These are phyloP conservation scores for Arthromyces matolae DNA, from an alignment of 768 basidiomycete genomes.

Conservation along the genomic window DNA sequence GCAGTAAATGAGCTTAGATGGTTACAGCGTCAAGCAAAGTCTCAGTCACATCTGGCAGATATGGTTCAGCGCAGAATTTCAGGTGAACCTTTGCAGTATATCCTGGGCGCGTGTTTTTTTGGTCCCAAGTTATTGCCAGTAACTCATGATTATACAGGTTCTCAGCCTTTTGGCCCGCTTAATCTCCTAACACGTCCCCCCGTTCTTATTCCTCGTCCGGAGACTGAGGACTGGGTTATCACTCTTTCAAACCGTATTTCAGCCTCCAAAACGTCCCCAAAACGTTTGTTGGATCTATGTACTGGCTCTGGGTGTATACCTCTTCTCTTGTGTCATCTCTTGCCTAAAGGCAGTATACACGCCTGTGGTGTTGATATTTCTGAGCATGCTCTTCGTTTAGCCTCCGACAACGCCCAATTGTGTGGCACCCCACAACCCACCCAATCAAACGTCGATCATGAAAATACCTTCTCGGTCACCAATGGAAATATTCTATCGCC, in stretches of 20 bases:
- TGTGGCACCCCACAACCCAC: slow-evolving; percentile 33
- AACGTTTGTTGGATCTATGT: slow-evolving; percentile 78
- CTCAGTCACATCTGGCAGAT: slow-evolving; percentile 25
- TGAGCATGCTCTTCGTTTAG: slow-evolving; percentile 50
- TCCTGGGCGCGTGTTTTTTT: slow-evolving; percentile 58
- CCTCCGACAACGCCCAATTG: slow-evolving; percentile 44
- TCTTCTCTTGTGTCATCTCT: slow-evolving; percentile 69
- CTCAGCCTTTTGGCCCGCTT: slow-evolving; percentile 85
- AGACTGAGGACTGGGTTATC: slow-evolving; percentile 84
- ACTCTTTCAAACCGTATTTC: slow-evolving; percentile 50
- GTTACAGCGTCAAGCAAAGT: slow-evolving; percentile 32
- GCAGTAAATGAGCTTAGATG: slow-evolving; percentile 41
- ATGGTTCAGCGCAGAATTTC: slow-evolving; percentile 57
- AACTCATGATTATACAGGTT: slow-evolving; percentile 42
- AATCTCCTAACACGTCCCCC: slow-evolving; percentile 71
- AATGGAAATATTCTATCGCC: slow-evolving; percentile 43
- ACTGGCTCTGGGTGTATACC: slow-evolving; percentile 94
- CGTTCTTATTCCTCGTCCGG: slow-evolving; percentile 89
- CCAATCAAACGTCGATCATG: slow-evolving; percentile 14
- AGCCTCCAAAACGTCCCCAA: slow-evolving; percentile 31
- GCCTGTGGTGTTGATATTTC: slow-evolving; percentile 71
- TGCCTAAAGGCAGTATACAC: slow-evolving; percentile 49
- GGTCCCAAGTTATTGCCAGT: slow-evolving; percentile 12
- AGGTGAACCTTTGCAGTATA: slow-evolving; percentile 88
- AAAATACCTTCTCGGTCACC: slow-evolving; percentile 39